Conservation (phyloP, 352 stramenopile species). For the Pythium folliculosum region DNA sequence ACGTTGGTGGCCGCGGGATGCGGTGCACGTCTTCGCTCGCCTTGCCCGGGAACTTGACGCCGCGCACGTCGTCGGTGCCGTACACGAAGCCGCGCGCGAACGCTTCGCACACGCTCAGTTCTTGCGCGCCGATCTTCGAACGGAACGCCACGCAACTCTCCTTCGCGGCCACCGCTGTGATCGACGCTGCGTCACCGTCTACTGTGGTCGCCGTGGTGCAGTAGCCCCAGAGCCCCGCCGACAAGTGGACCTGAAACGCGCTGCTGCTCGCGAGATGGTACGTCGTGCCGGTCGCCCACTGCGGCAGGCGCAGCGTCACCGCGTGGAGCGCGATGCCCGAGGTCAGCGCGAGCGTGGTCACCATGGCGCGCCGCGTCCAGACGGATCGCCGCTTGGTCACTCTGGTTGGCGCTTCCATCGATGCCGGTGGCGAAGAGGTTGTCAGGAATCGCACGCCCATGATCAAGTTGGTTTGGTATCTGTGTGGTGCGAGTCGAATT, state of each 20-base stretch:
- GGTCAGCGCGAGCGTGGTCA: slow-evolving; percentile 5
- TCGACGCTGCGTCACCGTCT: not conserved
- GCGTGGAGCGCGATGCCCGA: slow-evolving; percentile 12
- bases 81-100: slow-evolving; percentile 30
- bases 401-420: not conserved
- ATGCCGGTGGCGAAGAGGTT: not conserved
- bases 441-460: not conserved
- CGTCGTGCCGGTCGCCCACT: slow-evolving; percentile 26
- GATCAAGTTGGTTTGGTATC: not conserved
- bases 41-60: slow-evolving; percentile 18
- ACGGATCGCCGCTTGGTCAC: slow-evolving; percentile 1
- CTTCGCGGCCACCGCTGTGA: not conserved
- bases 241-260: slow-evolving; percentile 26
- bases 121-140: slow-evolving; percentile 12
- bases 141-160: slow-evolving; percentile 27
- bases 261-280: slow-evolving; percentile 30
- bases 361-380: slow-evolving; percentile 17
- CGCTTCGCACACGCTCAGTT: slow-evolving; percentile 29
- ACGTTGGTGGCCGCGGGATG: slow-evolving; percentile 27
- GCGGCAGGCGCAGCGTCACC: slow-evolving; percentile 9
- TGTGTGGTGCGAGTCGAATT: not conserved
- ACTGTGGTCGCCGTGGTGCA: slow-evolving; percentile 22
- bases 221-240: slow-evolving; percentile 30
- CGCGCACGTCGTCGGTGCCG: slow-evolving; percentile 30
- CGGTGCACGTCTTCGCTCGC: slow-evolving; percentile 23